These are phyloP conservation scores for Cryptococcus wingfieldii DNA, from an alignment of 1,284 basidiomycete genomes.

Conservation along the genomic window DNA sequence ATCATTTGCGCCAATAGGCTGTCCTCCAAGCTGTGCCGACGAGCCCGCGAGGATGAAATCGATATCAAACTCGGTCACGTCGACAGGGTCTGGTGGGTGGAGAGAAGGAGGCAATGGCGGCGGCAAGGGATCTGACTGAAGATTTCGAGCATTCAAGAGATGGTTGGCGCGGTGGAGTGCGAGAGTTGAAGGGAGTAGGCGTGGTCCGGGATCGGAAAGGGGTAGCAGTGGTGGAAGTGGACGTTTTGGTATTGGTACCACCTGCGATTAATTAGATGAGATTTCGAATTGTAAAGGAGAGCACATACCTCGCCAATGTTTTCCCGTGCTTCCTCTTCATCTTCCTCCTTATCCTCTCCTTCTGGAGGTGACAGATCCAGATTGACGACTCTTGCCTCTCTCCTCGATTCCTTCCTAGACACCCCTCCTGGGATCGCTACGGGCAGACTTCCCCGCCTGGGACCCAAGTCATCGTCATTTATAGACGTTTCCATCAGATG, in stretches of 20 bases:
- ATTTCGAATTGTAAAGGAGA: not conserved
- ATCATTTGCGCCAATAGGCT: slow-evolving; percentile 2
- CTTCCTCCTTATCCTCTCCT: slow-evolving; percentile 21
- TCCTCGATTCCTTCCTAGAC: slow-evolving; percentile 14
- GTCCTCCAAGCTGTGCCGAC: slow-evolving; percentile 35
- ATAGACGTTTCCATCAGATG: not conserved
- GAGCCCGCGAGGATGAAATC: slow-evolving; percentile 51
- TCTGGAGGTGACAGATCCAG: slow-evolving; percentile 3
- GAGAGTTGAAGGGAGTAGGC: slow-evolving; percentile 44
- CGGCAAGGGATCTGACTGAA: slow-evolving; percentile 45
- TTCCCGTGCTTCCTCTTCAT: slow-evolving; percentile 13
- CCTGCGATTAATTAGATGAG: not conserved
- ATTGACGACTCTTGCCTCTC: not conserved
- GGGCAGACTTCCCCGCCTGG: slow-evolving; percentile 36
- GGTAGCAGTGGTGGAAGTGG: slow-evolving; percentile 47
- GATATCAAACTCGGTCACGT: slow-evolving; percentile 51
- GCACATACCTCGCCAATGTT: slow-evolving; percentile 4
- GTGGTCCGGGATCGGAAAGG: slow-evolving; percentile 48
- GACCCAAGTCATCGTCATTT: slow-evolving; percentile 12
- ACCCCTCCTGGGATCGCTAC: slow-evolving; percentile 36
- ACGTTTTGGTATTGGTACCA: slow-evolving; percentile 14
- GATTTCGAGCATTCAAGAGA: slow-evolving; percentile 41
- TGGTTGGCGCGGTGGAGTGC: slow-evolving; percentile 48
- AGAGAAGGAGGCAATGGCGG: slow-evolving; percentile 46
- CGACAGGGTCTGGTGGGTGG: slow-evolving; percentile 48